Evolutionary conservation across 148 eudicot genomes (phyloP).

Genomic region (Nepenthes mirabilis): DNA sequence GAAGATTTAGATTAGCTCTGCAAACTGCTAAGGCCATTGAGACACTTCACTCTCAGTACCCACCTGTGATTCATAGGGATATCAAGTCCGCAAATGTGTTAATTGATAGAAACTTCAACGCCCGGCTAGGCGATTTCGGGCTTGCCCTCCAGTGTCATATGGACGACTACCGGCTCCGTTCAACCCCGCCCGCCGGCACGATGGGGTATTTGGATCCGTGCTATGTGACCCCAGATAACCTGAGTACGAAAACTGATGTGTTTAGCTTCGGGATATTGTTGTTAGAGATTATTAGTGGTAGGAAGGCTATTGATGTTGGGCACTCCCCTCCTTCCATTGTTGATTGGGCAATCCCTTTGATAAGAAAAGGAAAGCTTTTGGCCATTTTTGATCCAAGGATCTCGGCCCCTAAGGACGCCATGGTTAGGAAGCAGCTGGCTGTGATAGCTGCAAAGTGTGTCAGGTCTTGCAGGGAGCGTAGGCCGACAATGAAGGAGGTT

Average conservation of each 20-base stretch:
- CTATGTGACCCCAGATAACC: slow-evolving; percentile 84
- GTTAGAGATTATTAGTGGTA: slow-evolving; percentile 81
- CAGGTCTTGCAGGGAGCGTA: slow-evolving; percentile 69
- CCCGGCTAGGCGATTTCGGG: slow-evolving; percentile 78
- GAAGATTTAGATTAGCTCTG: slow-evolving; percentile 41
- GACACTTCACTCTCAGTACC: slow-evolving; percentile 49
- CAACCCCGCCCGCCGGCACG: slow-evolving; percentile 91
- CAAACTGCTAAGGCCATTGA: slow-evolving; percentile 64
- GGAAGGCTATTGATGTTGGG: slow-evolving; percentile 81
- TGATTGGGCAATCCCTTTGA: slow-evolving; percentile 93
- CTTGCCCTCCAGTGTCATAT: slow-evolving; percentile 50
- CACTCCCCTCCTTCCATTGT: slow-evolving; percentile 86
- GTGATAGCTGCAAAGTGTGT: slow-evolving; percentile 91
- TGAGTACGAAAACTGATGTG: slow-evolving; percentile 81
- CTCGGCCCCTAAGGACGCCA: slow-evolving; percentile 53
- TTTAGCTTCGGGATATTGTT: slow-evolving; percentile 89
- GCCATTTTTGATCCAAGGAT: slow-evolving; percentile 67
- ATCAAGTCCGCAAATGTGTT: slow-evolving; percentile 85
- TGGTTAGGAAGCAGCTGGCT: slow-evolving; percentile 61
- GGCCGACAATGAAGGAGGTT: slow-evolving; percentile 79
- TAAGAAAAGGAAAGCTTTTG: slow-evolving; percentile 54
- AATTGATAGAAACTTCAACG: slow-evolving; percentile 50
- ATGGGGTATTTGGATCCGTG: slow-evolving; percentile 86
- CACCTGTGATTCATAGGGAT: slow-evolving; percentile 85
- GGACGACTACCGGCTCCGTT: slow-evolving; percentile 37